Evolutionary conservation across 2,329 filamentous ascomycete genomes (phyloP), one percentile per base, ranked within the genome.

Genomic region (Gaeumannomyces tritici): DNA sequence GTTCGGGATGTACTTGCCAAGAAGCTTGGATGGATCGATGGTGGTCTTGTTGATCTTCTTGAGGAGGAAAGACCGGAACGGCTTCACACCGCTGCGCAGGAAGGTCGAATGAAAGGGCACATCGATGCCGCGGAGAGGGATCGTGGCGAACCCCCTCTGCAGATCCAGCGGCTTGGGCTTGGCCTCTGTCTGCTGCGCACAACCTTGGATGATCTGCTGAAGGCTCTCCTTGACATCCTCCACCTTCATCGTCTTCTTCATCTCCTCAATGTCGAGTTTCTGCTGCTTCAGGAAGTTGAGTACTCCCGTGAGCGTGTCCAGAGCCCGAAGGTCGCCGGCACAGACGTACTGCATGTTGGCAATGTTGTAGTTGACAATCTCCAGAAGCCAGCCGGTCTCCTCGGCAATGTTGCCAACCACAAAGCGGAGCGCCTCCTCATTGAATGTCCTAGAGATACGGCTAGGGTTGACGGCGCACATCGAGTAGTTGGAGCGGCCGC

Each of bases 31-130:
- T 6, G 95, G 95, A 75, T 99, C 95, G 75, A 99, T 98, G 62
- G 90, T 96, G 28, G 93, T 97, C 86, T 96, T 96, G 84, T 98
- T 92, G 80, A 99, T 98, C 86, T 99, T 99, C 90, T 98, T 99
- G 70, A 98, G 88, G 73, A 99, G 77, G 86, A 99, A 99, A 57
- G 89, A 93, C 68, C 95, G 86, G 91, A 99, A 99, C 58, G 96
- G 95, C 83, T 99, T 99, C 76, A 99, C 95, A 70, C 95, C 96
- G 54, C 92, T 96, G 62, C 96, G 90, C 78, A 99, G 80, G 83
- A 99, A 99, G 24, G 95, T 99, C 69, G 90, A 95, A 83, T 99
- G 95, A 90, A 99, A 99, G 57, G 95, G 95, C 73, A 98, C 96
- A 71, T 99, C 95, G 70, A 99, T 99, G 66, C 96, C 96, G 72